Evolutionary conservation across 257 asterid genomes (phyloP), one percentile per base, ranked within the genome.

Genomic region (Scutellaria barbata): DNA sequence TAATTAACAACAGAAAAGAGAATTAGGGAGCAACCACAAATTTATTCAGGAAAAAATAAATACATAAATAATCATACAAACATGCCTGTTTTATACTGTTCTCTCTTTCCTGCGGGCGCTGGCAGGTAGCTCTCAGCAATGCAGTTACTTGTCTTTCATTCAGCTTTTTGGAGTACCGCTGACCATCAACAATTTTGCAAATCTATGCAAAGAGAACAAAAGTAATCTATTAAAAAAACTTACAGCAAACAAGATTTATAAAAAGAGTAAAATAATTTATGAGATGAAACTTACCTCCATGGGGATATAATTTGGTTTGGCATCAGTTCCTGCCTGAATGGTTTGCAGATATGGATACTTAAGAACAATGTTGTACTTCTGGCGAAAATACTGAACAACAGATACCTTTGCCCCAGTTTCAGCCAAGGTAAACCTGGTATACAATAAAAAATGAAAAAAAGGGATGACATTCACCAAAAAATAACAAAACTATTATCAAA

Each of bases 51-150:
- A 22, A 73, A n/a, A 46, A 46, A 4, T 5, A 6, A 57, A 14
- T 0, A 51, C 30, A 45, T 8, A 41, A 35, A 61, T 30, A 56
- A 33, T 35, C 17, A 18, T 0, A 30, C 1, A 17, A 12, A 10
- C 82, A 50, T 83, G 68, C 98, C 59, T 81, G 0, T 1, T 0
- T n/a, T 6, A 93, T 89, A 65, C 61, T 77, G 0, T 0, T 1
- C 74, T 90, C 89, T 54, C 97, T 71, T 0, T 48, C 73, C 0
- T 0, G 0, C 5, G 98, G 97, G 6, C 98, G 89, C 66, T 89
- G 88, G 77, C 97, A 90, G 0, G 89, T 86, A 2, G 97, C 98
- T 68, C 2, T 84, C n/a, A 90, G 55, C 62, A 93, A 51, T 3
- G 79, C 84, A 22, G 87, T 71, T 6, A 93, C 97, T 68, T 93